These are phyloP conservation scores for Colletotrichum abscissum DNA, from an alignment of 2,329 filamentous ascomycete species.

Conservation along the genomic window DNA sequence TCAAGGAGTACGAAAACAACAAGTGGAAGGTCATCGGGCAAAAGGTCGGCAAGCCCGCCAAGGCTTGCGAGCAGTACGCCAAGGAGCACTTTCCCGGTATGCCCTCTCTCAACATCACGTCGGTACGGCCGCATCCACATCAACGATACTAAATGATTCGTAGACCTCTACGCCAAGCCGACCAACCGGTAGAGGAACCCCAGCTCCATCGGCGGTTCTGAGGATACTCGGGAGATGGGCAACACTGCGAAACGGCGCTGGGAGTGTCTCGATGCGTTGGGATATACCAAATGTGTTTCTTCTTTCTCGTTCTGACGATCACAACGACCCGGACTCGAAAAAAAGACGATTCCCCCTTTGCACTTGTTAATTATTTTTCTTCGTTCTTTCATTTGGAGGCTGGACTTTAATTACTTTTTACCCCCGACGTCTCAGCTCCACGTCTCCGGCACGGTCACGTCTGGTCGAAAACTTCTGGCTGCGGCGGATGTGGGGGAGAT, in stretches of 20 bases:
- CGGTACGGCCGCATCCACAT: slow-evolving; percentile 37
- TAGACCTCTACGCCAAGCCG: slow-evolving; percentile 52
- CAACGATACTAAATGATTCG: slow-evolving; percentile 44
- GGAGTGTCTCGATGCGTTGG: slow-evolving; percentile 37
- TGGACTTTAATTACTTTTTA: slow-evolving; percentile 19
- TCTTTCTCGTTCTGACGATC: slow-evolving; percentile 33
- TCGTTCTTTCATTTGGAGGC: slow-evolving; percentile 28
- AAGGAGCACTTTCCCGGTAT: slow-evolving; percentile 87
- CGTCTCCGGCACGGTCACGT: slow-evolving; percentile 6
- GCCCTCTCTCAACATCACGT: slow-evolving; percentile 39
- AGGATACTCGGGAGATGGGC: slow-evolving; percentile 34
- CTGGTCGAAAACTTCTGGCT: slow-evolving; percentile 1
- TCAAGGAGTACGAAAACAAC: slow-evolving; percentile 98
- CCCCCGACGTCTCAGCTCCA: not conserved
- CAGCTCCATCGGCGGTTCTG: slow-evolving; percentile 37
- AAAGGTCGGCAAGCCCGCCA: slow-evolving; percentile 97
- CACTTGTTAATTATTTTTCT: slow-evolving; percentile 36
- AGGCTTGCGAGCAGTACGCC: slow-evolving; percentile 85
- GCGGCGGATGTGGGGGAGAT: slow-evolving; percentile 2
- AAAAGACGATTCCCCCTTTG: slow-evolving; percentile 35
- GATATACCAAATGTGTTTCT: slow-evolving; percentile 37
- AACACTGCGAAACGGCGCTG: slow-evolving; percentile 35
- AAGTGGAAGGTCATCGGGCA: slow-evolving; percentile 98
- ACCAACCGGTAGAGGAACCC: slow-evolving; percentile 49
- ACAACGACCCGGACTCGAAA: slow-evolving; percentile 36